Evolutionary conservation across 305 asterid species (phyloP), one percentile per base, ranked within the genome.

Genomic region (Solanum chacoense): DNA sequence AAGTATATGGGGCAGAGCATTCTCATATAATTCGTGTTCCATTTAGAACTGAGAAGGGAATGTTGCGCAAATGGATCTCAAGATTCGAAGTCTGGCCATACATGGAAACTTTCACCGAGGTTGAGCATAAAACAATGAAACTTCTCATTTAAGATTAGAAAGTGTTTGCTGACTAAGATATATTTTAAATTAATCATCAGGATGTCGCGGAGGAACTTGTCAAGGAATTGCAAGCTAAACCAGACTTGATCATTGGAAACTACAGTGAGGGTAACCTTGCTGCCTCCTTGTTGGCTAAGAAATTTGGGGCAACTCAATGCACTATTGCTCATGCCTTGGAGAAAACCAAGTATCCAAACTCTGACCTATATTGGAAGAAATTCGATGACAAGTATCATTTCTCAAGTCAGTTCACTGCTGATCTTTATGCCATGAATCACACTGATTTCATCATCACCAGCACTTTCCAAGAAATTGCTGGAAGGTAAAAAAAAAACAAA

Each of bases 391-490:
- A 95, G 92, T 95, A 95, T 90, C 98, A 94, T 88, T 95, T 95
- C 89, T 95, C 98, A 10, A 92, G 96, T 91, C 98, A 95, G 91
- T 95, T 95, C 35, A 94, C 95, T 29, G 98, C 98, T 29, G 98
- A 95, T 93, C 91, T 95, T 2, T 92, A 91, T 84, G 98, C 98
- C 20, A 95, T 95, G 98, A 94, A 95, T 79, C 98, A 95, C 84
- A 93, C 97, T 1, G 98, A 95, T 71, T 95, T 95, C 94, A 95
- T 95, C 88, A 95, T 95, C 90, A 94, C 98, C 32, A 95, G 98
- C 93, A 95, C 98, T 11, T 94, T 94, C 91, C 98, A 95, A 87
- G 98, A 95, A 89, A 95, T 95, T 86, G 98, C 98, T 28, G 98
- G 98, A 94, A 95, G 94, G 98, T 95, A 85, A 59, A 36, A 75